Base-by-base conservation (phyloP, 495 filamentous ascomycete species). In the Talaromyces trachyspermus region DNA sequence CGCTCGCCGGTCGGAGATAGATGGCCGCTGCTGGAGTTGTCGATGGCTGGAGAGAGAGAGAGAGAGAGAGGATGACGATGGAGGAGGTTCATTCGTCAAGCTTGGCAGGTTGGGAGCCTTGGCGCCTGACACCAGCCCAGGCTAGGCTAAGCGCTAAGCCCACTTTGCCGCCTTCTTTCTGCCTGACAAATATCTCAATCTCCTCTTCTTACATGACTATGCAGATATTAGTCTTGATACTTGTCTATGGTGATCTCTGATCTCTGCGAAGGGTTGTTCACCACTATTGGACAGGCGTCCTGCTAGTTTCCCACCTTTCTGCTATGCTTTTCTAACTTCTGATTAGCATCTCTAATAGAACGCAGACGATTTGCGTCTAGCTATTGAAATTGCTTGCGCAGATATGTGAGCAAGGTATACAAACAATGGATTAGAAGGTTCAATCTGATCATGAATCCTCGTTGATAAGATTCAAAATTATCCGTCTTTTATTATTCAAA, bases 361-460 rank as follows among this genome's bases (percentile, higher is more conserved):
- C 27, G n/a, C n/a, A 30, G 27, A 30, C 12, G 6, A 30, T 30
- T 30, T 6, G 27, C 1, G 42, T 43, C 20, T 54, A 56, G 56
- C 59, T 62, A 12, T 11, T 32, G 46, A 46, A 26, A 45, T 57
- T 46, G 39, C 54, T 53, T 54, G 58, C 49, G 56, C 46, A 17
- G 8, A 35, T 37, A 30, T 30, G 27, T 6, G 27, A 30, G 27
- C 27, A 30, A 30, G 27, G 54, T 11, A 54, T 38, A n/a, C 56
- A 48, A 19, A 50, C 24, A 12, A 22, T 7, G 3, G 3, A 43
- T 15, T 12, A 11, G 14, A 50, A 23, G 22, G 44, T 44, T 52
- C 15, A 22, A 19, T 24, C 12, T 30, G 27, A 30, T 30, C 27
- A 30, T 30, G 27, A 12, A 12, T 30, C 27, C 27, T 30, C 12